Conservation (phyloP, 2,329 filamentous ascomycete genomes). For the Aspergillus japonicus region DNA sequence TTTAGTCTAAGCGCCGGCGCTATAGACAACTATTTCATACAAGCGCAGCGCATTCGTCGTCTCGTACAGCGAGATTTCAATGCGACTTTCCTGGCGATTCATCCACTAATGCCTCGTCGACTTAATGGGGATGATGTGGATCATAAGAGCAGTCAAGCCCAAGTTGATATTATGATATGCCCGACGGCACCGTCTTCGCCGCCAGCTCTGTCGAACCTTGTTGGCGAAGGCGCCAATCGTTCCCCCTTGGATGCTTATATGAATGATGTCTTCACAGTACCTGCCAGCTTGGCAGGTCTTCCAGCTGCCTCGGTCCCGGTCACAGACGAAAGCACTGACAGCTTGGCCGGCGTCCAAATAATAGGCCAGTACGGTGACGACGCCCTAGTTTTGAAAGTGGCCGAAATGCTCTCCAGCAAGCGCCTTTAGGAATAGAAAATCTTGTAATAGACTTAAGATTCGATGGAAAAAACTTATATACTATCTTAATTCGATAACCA, state of each 20-base stretch:
- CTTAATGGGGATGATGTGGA: constrained; percentile 4
- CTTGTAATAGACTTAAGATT: background rate
- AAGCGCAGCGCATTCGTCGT: constrained; percentile 83
- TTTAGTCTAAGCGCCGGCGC: constrained; percentile 87
- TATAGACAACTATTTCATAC: constrained; percentile 94
- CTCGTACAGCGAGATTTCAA: constrained; percentile 87
- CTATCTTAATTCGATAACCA: background rate
- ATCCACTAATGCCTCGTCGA: constrained; percentile 56
- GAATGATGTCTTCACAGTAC: constrained; percentile 95
- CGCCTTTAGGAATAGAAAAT: constrained; percentile 7
- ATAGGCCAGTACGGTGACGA: constrained; percentile 51
- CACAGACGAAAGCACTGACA: constrained; percentile 29
- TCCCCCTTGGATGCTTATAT: constrained; percentile 72
- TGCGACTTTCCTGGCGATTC: constrained; percentile 66
- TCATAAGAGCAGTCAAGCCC: constrained; percentile 8
- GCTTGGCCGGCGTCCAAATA: constrained; percentile 45
- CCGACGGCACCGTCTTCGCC: constrained; percentile 81
- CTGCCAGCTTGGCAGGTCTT: constrained; percentile 85
- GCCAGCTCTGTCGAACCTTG: constrained; percentile 62
- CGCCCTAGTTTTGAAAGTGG: constrained; percentile 41
- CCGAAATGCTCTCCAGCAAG: constrained; percentile 35
- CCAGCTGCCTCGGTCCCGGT: constrained; percentile 84
- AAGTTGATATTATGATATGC: constrained; percentile 80
- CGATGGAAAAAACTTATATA: background rate
- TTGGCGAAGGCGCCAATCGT: constrained; percentile 19